Evolutionary conservation across 306 rosid species (phyloP).

Genomic region (Casuarina glauca): DNA sequence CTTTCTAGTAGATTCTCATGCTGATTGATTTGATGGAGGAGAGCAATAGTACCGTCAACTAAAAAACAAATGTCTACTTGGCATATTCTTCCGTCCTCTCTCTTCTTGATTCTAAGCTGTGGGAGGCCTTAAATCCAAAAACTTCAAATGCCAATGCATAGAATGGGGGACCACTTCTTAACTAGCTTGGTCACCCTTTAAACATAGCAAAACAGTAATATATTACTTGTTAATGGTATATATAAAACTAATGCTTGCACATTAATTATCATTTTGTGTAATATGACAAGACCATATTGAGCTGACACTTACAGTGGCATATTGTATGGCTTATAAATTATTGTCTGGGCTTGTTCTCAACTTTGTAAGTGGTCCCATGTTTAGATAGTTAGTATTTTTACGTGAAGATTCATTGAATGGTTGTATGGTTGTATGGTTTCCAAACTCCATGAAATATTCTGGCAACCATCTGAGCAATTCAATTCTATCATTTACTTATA

Average conservation of each 20-base stretch:
- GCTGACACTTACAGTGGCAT: conserved; percentile 23
- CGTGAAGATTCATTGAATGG: conserved; percentile 20
- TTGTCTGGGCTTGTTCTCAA: conserved; percentile 17
- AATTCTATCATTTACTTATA: conserved; percentile 30
- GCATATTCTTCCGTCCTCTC: conserved; percentile 31
- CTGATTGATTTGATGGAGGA: conserved; percentile 45
- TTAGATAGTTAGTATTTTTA: conserved; percentile 27
- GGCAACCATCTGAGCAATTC: conserved; percentile 20
- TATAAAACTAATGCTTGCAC: conserved; percentile 28
- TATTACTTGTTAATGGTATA: conserved; percentile 24
- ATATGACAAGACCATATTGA: conserved; percentile 25
- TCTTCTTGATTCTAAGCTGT: conserved; percentile 33
- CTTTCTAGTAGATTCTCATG: conserved; percentile 53
- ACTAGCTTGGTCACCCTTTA: conserved; percentile 42
- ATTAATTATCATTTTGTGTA: conserved; percentile 22
- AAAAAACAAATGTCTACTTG: conserved; percentile 30
- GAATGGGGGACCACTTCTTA: conserved; percentile 66
- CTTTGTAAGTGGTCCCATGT: conserved; percentile 47
- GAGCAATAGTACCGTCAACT: conserved; percentile 35
- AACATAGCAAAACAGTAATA: conserved; percentile 31
- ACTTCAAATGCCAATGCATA: conserved; percentile 38
- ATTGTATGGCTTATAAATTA: conserved; percentile 24
- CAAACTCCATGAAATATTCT: conserved; percentile 28
- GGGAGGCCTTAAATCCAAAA: conserved; percentile 42
- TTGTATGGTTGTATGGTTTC: conserved; percentile 21